A percentile compares a stretch with the other conserved stretches of the same genome.
Conservation (phyloP, 2,329 filamentous ascomycete species). For the Rhynchosporium graminicola region DNA sequence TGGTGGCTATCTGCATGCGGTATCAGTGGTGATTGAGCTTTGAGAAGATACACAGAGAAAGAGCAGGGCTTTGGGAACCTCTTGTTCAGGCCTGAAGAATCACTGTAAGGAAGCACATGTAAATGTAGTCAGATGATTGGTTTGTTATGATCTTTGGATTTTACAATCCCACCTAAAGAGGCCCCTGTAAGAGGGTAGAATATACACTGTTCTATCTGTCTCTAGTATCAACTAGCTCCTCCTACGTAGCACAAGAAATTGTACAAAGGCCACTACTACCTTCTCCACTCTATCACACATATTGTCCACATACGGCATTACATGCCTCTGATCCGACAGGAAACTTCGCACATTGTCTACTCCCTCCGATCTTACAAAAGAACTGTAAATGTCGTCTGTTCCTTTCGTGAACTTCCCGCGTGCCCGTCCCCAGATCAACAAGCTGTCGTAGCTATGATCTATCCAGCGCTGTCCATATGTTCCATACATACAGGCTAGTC, state of each 20-base stretch:
- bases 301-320: neutral
- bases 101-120: no score
- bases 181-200: constrained; percentile 12
- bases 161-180: constrained; percentile 10
- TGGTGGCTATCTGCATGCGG: no score
- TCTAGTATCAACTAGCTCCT: constrained; percentile 7
- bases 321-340: neutral
- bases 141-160: neutral
- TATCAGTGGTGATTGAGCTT: no score
- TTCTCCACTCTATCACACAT: constrained; percentile 2
- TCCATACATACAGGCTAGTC: neutral
- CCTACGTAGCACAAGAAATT: constrained; percentile 7
- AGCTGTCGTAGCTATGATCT: neutral
- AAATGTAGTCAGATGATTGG: neutral
- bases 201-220: constrained; percentile 3
- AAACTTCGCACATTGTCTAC: neutral
- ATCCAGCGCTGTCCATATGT: neutral
- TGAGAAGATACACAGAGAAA: no score
- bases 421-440: neutral
- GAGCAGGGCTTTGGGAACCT: no score
- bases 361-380: neutral
- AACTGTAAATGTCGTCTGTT: neutral
- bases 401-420: constrained; percentile 1
- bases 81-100: no score
- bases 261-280: neutral